These are phyloP conservation scores for Pelargonium myrrhifolium DNA, from an alignment of 441 rosid genomes.

Conservation along the genomic window DNA sequence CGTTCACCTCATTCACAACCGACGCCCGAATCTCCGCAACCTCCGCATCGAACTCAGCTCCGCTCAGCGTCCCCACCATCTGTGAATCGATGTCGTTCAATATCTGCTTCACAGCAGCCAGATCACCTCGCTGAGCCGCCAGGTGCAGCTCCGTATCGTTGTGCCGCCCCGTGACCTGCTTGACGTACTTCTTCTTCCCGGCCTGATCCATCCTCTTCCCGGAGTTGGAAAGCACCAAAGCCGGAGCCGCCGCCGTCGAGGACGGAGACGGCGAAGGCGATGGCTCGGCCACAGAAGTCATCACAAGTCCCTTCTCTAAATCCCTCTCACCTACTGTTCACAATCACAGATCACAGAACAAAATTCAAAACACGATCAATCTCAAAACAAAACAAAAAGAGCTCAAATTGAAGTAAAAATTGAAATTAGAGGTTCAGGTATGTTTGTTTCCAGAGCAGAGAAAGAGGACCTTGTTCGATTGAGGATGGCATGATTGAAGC, in stretches of 20 bases:
- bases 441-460: background rate
- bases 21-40: slow-evolving; percentile 82
- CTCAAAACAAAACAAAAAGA: no score
- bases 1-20: slow-evolving; percentile 81
- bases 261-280: slow-evolving; percentile 51
- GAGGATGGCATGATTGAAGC: no score
- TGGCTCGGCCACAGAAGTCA: no score
- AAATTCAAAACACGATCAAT: no score
- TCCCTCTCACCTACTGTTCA: no score
- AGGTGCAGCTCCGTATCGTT: slow-evolving; percentile 87
- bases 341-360: no score
- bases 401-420: no score
- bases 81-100: slow-evolving; percentile 64
- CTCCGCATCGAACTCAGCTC: slow-evolving; percentile 62
- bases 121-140: slow-evolving; percentile 83
- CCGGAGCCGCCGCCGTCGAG: slow-evolving; percentile 64
- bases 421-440: no score
- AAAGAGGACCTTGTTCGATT: no score
- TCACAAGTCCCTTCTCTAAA: no score
- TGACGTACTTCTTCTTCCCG: slow-evolving; percentile 83
- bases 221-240: slow-evolving; percentile 74
- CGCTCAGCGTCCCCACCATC: slow-evolving; percentile 58
- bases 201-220: slow-evolving; percentile 87
- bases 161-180: slow-evolving; percentile 96
- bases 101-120: slow-evolving; percentile 70